Base-by-base conservation (phyloP, 768 basidiomycete genomes). In the Boletus pseudopeckii region DNA sequence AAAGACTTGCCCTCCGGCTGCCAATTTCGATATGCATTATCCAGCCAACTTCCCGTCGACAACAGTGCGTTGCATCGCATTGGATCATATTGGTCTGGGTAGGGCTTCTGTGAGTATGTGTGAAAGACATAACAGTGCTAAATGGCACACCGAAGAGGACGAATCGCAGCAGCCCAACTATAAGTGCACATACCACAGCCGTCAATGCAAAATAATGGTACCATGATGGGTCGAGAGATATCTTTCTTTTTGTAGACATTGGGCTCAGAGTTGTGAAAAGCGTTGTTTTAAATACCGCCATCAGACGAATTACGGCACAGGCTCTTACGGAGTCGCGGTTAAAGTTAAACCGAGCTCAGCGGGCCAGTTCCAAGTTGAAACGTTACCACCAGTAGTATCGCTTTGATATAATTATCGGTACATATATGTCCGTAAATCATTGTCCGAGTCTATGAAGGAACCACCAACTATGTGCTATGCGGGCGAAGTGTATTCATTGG, bases 31-130 rank as follows among this genome's bases (percentile, higher is more conserved):
- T 79, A 77, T 38, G 66, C 71, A 24, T 71, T 67, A 66, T 92
- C 92, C 51, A 92, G 68, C 92, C 92, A 96, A 60, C 79, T 80
- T 28, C 93, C 93, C 38, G 75, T 75, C 45, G 77, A 85, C 44
- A 93, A 68, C 26, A 94, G 70, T 5, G 89, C 78, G 53, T 79
- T 73, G 65, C 93, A 95, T 64, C 83, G 87, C 49, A 80, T 75
- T 14, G 86, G 83, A 69, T 94, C 92, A 7, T 77, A 71, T 67
- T 77, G 80, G 69, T 90, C 93, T 93, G 38, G 30, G 42, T 17
- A 17, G 33, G 38, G 37, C 18, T 14, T 41, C 32, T 18, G 20
- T 55, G 50, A 64, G 43, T 26, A 26, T n/a, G 37, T 26, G 26
- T n/a, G 37, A 43, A 38, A 46, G 37, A 30, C 53, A 49, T 17